Conservation (phyloP, 371 early-diverging fungal genomes). For the Syncephalastrum monosporum region DNA sequence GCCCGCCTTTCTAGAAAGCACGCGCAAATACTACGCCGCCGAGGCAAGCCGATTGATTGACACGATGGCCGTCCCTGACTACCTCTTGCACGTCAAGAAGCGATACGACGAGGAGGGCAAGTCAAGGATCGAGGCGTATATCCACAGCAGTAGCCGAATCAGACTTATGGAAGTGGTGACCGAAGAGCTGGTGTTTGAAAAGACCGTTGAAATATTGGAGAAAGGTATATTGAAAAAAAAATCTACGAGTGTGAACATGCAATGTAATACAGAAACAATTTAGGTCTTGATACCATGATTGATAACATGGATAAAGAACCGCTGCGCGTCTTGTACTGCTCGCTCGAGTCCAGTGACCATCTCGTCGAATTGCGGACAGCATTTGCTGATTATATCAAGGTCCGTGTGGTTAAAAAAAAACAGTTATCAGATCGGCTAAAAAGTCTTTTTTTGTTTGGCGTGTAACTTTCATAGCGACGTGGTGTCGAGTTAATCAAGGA, state of each 20-base stretch:
- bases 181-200: constrained; percentile 59
- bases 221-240: constrained; percentile 39
- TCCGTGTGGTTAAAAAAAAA: background rate
- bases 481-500: constrained; percentile 28
- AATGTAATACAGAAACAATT: background rate
- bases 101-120: constrained; percentile 66
- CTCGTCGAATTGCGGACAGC: constrained; percentile 16
- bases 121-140: constrained; percentile 60
- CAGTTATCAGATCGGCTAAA: background rate
- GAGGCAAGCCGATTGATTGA: constrained; percentile 61
- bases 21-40: constrained; percentile 64
- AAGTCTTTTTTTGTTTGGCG: background rate
- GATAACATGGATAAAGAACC: constrained; percentile 54
- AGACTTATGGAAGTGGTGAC: constrained; percentile 59
- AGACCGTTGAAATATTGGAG: constrained; percentile 60
- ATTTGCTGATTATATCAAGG: constrained; percentile 41
- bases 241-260: constrained; percentile 1
- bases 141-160: constrained; percentile 68
- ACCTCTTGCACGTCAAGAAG: constrained; percentile 61
- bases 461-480: constrained; percentile 11
- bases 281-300: constrained; percentile 76
- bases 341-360: constrained; percentile 17
- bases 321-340: constrained; percentile 52
- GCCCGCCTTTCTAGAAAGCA: constrained; percentile 57
- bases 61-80: constrained; percentile 51